Base-by-base conservation (phyloP, 306 rosid species). In the Leucaena leucocephala region DNA sequence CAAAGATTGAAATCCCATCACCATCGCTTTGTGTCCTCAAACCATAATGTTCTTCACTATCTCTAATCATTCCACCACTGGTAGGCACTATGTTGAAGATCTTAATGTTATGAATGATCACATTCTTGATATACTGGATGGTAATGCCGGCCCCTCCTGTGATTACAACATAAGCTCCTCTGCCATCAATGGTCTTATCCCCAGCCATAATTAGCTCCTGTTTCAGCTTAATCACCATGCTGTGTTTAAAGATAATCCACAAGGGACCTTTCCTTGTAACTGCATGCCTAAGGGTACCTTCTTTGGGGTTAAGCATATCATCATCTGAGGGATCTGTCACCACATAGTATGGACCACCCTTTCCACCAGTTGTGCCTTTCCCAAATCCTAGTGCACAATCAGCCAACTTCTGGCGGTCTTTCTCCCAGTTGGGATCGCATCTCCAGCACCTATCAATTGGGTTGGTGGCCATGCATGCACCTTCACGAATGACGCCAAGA, bases 371-470 rank as follows among this genome's bases (percentile, higher is more conserved):
- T 5, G 96, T 83, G 78, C 75, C 78, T 39, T 74, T 80, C 12
- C 97, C 98, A 1, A 94, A 94, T 9, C 98, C 97, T 16, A 45
- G 85, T 3, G 35, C 90, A 16, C 97, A 94, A 43, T 77, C 77
- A 2, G 88, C 90, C 0, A 94, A 81, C 75, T 74, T 89, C 78
- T 91, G 85, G 14, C 98, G 81, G 84, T 94, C 62, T 0, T 52
- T 2, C 3, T 86, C 91, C 98, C 96, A 94, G 9, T 92, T 74
- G 4, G 84, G 86, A 79, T 91, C 90, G 16, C 97, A 94, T 76
- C 97, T 88, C 97, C 97, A 94, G 77, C 98, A 94, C 22, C 85
- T 78, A 16, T 92, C 98, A 2, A 94, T 90, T 43, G 98, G 97
- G 76, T 94, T 94, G 13, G 94, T 89, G 16, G 91, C 88, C 48